Evolutionary conservation across 176 grass and related monocot genomes (phyloP).

Genomic region (Coix lacrymajobi): DNA sequence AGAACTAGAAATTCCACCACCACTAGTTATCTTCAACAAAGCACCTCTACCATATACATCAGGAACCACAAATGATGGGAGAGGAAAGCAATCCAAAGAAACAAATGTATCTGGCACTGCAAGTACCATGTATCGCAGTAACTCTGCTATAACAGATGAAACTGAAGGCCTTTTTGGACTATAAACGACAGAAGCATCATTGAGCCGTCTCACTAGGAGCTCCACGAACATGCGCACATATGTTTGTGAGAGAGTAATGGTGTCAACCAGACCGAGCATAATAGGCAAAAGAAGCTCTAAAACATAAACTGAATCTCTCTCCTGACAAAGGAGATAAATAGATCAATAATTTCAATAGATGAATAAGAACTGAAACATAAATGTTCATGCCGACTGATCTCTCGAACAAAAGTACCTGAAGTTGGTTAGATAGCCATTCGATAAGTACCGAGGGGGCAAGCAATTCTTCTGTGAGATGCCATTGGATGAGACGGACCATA

Average conservation of each 20-base stretch:
- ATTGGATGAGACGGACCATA: slow-evolving; percentile 83
- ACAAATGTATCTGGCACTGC: slow-evolving; percentile 94
- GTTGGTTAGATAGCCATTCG: slow-evolving; percentile 69
- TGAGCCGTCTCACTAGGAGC: slow-evolving; percentile 53
- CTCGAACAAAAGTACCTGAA: slow-evolving; percentile 54
- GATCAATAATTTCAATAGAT: slow-evolving; percentile 11
- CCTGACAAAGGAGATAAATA: slow-evolving; percentile 48
- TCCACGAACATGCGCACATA: slow-evolving; percentile 80
- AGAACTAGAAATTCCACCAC: slow-evolving; percentile 53
- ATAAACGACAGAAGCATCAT: slow-evolving; percentile 50
- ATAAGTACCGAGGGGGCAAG: slow-evolving; percentile 72
- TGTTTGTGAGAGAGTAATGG: slow-evolving; percentile 77
- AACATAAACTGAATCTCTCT: slow-evolving; percentile 73
- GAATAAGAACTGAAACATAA: slow-evolving; percentile 26
- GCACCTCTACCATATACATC: slow-evolving; percentile 65
- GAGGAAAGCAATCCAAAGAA: slow-evolving; percentile 95
- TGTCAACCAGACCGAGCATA: slow-evolving; percentile 66
- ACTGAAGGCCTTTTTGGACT: slow-evolving; percentile 58
- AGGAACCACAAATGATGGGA: slow-evolving; percentile 66
- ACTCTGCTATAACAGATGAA: slow-evolving; percentile 62
- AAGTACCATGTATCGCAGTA: slow-evolving; percentile 81
- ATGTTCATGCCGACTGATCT: background rate
- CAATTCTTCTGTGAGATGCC: slow-evolving; percentile 90
- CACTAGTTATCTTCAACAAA: slow-evolving; percentile 59
- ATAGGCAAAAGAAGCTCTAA: slow-evolving; percentile 92